A percentile compares a stretch with the other conserved stretches of the same genome.
These are phyloP conservation scores for Lactuca sativa DNA, from an alignment of 129 eudicot genomes.

Conservation along the genomic window DNA sequence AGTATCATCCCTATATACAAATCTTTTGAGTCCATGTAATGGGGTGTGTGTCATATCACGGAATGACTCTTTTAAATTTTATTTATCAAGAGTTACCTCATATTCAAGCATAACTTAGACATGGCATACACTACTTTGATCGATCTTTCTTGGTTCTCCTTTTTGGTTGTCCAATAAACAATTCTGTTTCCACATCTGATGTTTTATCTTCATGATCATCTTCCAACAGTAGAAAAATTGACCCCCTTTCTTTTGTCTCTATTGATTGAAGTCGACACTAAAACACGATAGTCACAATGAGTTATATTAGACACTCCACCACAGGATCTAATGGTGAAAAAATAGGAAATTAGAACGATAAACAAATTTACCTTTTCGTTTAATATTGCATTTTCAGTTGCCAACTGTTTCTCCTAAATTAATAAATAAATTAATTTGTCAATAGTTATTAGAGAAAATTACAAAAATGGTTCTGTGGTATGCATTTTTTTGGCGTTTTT, in stretches of 20 bases:
- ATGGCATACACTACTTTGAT: background rate
- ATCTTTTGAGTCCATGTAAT: background rate
- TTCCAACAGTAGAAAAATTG: background rate
- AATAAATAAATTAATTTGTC: background rate
- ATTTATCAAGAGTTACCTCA: constrained; percentile 6
- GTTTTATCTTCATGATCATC: background rate
- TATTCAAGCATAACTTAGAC: background rate
- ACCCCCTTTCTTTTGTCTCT: constrained; percentile 16
- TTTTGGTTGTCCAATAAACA: constrained; percentile 30
- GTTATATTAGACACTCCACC: background rate
- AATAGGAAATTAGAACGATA: no score
- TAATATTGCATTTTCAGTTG: constrained; percentile 55
- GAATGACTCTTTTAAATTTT: constrained; percentile 11
- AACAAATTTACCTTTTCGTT: constrained; percentile 52
- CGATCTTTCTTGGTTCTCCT: constrained; percentile 14
- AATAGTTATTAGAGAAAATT: no score
- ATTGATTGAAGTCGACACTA: constrained; percentile 27
- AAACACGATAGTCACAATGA: background rate
- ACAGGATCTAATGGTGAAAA: background rate
- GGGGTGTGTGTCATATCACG: constrained; percentile 1
- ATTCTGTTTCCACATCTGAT: constrained; percentile 30
- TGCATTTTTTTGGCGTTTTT: no score
- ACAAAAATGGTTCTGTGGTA: no score
- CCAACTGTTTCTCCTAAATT: constrained; percentile 55
- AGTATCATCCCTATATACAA: constrained; percentile 11